Conservation (phyloP, 768 basidiomycete genomes). For the Suillus subaureus region DNA sequence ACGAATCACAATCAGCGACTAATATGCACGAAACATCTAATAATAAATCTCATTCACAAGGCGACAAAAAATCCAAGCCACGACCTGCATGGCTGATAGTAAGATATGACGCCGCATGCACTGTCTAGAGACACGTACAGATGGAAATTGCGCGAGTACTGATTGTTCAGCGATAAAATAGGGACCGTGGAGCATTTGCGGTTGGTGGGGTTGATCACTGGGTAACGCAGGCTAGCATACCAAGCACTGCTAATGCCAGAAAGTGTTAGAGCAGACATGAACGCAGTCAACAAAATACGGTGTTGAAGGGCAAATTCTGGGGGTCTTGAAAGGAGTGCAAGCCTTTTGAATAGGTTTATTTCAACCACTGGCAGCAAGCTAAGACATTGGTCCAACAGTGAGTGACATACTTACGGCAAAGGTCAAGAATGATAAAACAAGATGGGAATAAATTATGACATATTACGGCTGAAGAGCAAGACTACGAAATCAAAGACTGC, state of each 20-base stretch:
- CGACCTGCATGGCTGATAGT: constrained; percentile 21
- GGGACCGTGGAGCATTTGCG: constrained; percentile 55
- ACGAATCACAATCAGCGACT: constrained; percentile 23
- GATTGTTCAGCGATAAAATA: constrained; percentile 48
- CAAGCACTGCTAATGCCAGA: neutral
- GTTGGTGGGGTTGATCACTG: constrained; percentile 49
- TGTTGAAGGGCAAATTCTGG: neutral
- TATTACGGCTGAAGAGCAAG: no score
- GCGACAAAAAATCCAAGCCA: constrained; percentile 55
- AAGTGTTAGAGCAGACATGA: neutral
- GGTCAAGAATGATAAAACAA: neutral
- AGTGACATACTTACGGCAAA: neutral
- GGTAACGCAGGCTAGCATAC: neutral
- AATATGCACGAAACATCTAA: constrained; percentile 3
- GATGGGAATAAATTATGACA: neutral
- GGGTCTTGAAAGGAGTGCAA: neutral
- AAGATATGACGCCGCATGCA: constrained; percentile 26
- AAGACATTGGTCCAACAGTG: neutral
- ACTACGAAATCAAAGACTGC: no score
- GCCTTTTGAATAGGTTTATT: neutral
- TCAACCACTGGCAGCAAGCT: neutral
- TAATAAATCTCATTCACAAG: constrained; percentile 28
- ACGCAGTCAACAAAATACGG: neutral
- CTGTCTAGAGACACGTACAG: constrained; percentile 32
- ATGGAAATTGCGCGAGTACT: constrained; percentile 54